These are phyloP conservation scores for Phoenix roebelenii DNA, from an alignment of 176 grass and related monocot species.

Conservation along the genomic window DNA sequence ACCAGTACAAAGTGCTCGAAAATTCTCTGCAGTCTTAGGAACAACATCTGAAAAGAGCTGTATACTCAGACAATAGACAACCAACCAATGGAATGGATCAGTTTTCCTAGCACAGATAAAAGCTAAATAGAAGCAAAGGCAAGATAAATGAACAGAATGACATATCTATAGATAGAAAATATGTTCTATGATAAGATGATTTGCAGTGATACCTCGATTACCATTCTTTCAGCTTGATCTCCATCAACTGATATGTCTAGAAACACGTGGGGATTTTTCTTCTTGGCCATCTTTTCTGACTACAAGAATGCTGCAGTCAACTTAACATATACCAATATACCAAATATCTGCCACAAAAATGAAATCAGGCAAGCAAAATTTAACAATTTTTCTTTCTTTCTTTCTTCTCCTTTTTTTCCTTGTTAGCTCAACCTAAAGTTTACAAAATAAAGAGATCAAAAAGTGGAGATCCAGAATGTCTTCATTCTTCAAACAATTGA, in stretches of 20 bases:
- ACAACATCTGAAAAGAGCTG: constrained; percentile 61
- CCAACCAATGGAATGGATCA: background rate
- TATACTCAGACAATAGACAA: background rate
- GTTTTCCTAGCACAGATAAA: background rate
- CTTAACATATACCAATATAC: too few relatives aligned
- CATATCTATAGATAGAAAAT: too few relatives aligned
- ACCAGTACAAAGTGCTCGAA: constrained; percentile 76
- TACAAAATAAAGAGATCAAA: too few relatives aligned
- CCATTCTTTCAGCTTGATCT: constrained; percentile 28
- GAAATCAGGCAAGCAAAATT: too few relatives aligned
- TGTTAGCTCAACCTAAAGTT: too few relatives aligned
- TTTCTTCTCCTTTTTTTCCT: too few relatives aligned
- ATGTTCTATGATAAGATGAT: background rate
- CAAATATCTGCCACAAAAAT: too few relatives aligned
- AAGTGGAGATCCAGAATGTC: too few relatives aligned
- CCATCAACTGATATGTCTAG: constrained; percentile 48
- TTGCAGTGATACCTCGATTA: constrained; percentile 31
- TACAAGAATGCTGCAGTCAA: constrained; percentile 13
- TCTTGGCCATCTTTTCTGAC: constrained; percentile 31
- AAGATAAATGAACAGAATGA: background rate
- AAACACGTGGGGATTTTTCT: constrained; percentile 51
- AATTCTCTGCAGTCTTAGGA: constrained; percentile 58
- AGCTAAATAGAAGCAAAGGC: background rate
- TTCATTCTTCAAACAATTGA: too few relatives aligned
- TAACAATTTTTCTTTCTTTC: too few relatives aligned